These are phyloP conservation scores for Lichtheimia corymbifera DNA, from an alignment of 371 early-diverging fungal genomes.

Conservation along the genomic window DNA sequence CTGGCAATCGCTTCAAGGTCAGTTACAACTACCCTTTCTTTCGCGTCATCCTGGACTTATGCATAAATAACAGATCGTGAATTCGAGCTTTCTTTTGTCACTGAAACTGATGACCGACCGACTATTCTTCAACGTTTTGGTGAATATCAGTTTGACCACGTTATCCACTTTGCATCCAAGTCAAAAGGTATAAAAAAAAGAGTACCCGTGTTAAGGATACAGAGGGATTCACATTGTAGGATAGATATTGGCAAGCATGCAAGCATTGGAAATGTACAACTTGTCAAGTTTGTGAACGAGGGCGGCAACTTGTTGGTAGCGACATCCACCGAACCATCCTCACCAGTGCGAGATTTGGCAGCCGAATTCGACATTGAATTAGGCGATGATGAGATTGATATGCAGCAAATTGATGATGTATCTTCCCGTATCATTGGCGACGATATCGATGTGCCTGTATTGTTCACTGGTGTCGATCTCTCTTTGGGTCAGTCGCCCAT, in stretches of 20 bases:
- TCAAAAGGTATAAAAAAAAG: constrained; percentile 56
- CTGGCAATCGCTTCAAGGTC: constrained; percentile 69
- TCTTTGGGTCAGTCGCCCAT: constrained; percentile 57
- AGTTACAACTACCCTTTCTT: background rate
- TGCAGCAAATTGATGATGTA: background rate
- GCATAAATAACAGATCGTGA: constrained; percentile 56
- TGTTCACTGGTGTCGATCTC: constrained; percentile 82
- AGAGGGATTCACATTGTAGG: background rate
- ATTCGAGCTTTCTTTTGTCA: constrained; percentile 56
- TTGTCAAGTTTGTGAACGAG: constrained; percentile 83
- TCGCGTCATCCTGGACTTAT: background rate
- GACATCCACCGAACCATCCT: constrained; percentile 62
- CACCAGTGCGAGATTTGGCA: constrained; percentile 75
- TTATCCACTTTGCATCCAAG: constrained; percentile 72
- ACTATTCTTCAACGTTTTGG: constrained; percentile 42
- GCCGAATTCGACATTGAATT: constrained; percentile 87
- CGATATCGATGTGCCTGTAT: constrained; percentile 49
- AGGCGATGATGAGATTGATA: constrained; percentile 42
- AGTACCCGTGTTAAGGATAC: background rate
- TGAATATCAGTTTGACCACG: constrained; percentile 65
- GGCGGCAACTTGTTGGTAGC: constrained; percentile 93
- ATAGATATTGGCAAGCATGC: constrained; percentile 44
- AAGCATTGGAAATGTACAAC: constrained; percentile 47
- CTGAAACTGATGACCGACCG: constrained; percentile 30
- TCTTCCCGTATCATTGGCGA: constrained; percentile 9